Base-by-base conservation (phyloP, 208 protist species). In the Wallacemonas collosoma region DNA sequence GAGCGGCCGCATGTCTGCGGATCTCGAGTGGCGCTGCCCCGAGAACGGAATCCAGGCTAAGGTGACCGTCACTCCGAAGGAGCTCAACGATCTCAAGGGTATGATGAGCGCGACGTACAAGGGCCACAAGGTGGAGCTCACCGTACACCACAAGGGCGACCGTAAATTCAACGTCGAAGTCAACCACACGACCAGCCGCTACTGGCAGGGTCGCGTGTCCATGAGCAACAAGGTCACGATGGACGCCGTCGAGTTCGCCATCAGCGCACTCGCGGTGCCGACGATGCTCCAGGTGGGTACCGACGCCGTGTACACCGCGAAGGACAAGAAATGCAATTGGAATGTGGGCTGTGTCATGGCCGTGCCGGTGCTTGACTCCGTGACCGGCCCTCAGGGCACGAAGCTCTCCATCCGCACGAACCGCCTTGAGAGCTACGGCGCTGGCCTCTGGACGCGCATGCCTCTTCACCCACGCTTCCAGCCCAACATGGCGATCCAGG, bases 171-270 rank as follows among this genome's bases (percentile, higher is more conserved):
- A 56, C 76, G 82, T 87, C 67, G 83, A 91, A 68, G 35, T 86
- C 56, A 80, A 65, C 68, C 77, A 87, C 73, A 73, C 80, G 60
- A 82, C 80, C 7, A 67, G 50, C 53, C 58, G 80, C 58, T 78
- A 79, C 47, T 61, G 73, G 35, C 51, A 79, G 36, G 72, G 77
- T n/a, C 77, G 69, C 63, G 62, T 88, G 2, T 79, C 80, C 64
- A 76, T 89, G 66, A 85, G 93, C 81, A 84, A 88, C 72, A 95
- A 90, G 77, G 48, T 93, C 41, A 84, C 79, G 41, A 81, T 78
- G 41, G 72, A 89, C 17, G 44, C 63, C 39, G 62, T 93, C 61
- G 82, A 91, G 72, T 61, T 93, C 51, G 88, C 88, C 62, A 51
- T 93, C 73, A 77, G 83, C 65, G 74, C 83, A 35, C 72, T 82